phyloP scores from a whole-genome alignment of 371 early-diverging fungal genomes.

The Conidiobolus incongruus region DNA sequence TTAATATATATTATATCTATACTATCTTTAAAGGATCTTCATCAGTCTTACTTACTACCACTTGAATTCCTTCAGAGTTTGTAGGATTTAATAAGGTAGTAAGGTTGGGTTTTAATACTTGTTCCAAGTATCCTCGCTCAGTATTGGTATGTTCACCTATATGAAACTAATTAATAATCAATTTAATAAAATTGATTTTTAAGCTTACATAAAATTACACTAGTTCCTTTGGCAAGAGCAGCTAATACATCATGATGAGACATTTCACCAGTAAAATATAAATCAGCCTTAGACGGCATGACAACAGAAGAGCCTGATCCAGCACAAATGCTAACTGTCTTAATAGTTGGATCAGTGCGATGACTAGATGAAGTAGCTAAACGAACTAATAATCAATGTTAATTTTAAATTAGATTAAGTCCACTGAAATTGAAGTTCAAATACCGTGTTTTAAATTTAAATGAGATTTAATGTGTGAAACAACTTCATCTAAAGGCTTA shows the following conservation, averaged over 20 bases:
- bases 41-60: conserved; percentile 41
- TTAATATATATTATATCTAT: too few species aligned
- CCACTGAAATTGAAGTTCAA: background rate
- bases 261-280: conserved; percentile 86
- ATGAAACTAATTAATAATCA: background rate
- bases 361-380: conserved; percentile 37
- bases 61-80: conserved; percentile 22
- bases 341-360: conserved; percentile 22
- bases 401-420: background rate
- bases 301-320: conserved; percentile 59
- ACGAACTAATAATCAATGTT: conserved; percentile 37
- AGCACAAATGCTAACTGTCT: conserved; percentile 80
- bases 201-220: conserved; percentile 63
- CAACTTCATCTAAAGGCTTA: conserved; percentile 20
- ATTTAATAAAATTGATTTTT: background rate
- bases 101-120: conserved; percentile 38
- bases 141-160: conserved; percentile 72
- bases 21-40: conserved; percentile 45
- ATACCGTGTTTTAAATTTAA: conserved; percentile 33
- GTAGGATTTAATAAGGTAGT: conserved; percentile 17
- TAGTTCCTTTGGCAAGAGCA: conserved; percentile 42
- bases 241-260: conserved; percentile 75
- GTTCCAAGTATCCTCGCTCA: conserved; percentile 78
- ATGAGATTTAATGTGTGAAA: conserved; percentile 35
- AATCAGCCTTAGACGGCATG: conserved; percentile 22